A percentile compares a stretch with the other conserved stretches of the same genome.
phyloP scores from a whole-genome alignment of 441 rosid species.

The Hura crepitans region DNA sequence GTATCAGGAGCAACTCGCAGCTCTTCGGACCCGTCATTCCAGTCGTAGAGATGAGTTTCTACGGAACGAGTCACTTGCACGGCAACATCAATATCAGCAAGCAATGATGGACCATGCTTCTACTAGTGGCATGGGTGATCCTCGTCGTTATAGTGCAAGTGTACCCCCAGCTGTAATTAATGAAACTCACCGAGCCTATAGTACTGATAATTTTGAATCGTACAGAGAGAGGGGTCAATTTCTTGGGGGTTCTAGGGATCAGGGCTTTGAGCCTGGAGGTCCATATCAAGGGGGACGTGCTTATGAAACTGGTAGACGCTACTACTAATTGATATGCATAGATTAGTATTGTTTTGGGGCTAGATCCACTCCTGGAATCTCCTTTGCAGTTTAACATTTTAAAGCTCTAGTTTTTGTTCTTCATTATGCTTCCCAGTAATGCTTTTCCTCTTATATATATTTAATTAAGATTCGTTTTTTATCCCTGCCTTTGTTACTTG shows the following conservation, averaged over 20 bases:
- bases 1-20: slow-evolving; percentile 61
- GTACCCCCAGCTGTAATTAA: slow-evolving; percentile 40
- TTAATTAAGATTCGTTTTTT: no score
- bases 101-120: slow-evolving; percentile 41
- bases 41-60: slow-evolving; percentile 64
- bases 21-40: slow-evolving; percentile 57
- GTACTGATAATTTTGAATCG: slow-evolving; percentile 44
- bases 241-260: slow-evolving; percentile 52
- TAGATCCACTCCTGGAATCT: neutral
- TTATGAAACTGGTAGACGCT: slow-evolving; percentile 49
- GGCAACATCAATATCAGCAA: slow-evolving; percentile 61
- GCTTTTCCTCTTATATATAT: neutral
- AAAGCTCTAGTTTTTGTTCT: slow-evolving; percentile 12
- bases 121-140: slow-evolving; percentile 37
- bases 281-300: slow-evolving; percentile 52
- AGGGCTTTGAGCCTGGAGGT: slow-evolving; percentile 54
- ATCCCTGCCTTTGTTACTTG: no score
- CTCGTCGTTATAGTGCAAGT: slow-evolving; percentile 41
- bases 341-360: neutral
- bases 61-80: slow-evolving; percentile 51
- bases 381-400: neutral
- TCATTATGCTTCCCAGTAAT: neutral
- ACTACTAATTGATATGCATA: slow-evolving; percentile 34
- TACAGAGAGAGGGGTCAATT: slow-evolving; percentile 50
- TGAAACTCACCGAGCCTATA: slow-evolving; percentile 49